A percentile compares a stretch with the other conserved stretches of the same genome.
phyloP scores from a whole-genome alignment of 1,284 basidiomycete genomes.

The Stygiomarasmius scandens region DNA sequence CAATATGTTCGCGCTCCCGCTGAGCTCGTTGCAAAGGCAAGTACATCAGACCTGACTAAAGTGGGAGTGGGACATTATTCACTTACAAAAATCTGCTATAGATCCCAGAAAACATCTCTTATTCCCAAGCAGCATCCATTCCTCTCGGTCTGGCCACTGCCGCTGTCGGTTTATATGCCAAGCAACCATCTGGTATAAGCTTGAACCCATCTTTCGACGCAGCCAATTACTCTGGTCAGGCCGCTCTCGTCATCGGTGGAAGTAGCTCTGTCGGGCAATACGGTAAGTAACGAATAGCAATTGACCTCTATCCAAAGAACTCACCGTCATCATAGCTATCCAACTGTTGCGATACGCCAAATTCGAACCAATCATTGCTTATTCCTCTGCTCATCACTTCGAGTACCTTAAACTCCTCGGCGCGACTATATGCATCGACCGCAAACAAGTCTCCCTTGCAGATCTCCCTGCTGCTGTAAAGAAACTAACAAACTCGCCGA shows the following conservation, averaged over 20 bases:
- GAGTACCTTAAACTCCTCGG: slow-evolving; percentile 50
- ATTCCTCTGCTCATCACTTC: slow-evolving; percentile 48
- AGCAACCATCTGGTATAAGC: slow-evolving; percentile 30
- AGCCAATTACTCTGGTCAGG: slow-evolving; percentile 16
- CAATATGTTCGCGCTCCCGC: slow-evolving; percentile 5
- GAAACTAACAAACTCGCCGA: slow-evolving; percentile 31
- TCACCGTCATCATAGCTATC: too few relatives aligned
- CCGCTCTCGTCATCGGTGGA: slow-evolving; percentile 24
- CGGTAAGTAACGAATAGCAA: slow-evolving; percentile 17
- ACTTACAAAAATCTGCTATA: not conserved
- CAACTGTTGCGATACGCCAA: slow-evolving; percentile 58
- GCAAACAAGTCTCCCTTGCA: slow-evolving; percentile 29
- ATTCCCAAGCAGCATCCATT: slow-evolving; percentile 45
- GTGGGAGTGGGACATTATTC: not conserved
- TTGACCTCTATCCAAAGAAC: too few relatives aligned
- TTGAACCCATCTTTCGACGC: slow-evolving; percentile 31
- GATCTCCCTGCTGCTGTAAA: slow-evolving; percentile 31
- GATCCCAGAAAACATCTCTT: slow-evolving; percentile 26
- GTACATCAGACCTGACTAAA: not conserved
- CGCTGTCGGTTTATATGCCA: slow-evolving; percentile 39
- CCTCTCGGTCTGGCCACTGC: slow-evolving; percentile 41
- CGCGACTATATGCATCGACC: slow-evolving; percentile 55
- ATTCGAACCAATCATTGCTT: slow-evolving; percentile 56
- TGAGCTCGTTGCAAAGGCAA: slow-evolving; percentile 4
- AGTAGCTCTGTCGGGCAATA: slow-evolving; percentile 32